These are phyloP conservation scores for Orbilia javanica DNA, from an alignment of 2,329 filamentous ascomycete species.

Conservation along the genomic window DNA sequence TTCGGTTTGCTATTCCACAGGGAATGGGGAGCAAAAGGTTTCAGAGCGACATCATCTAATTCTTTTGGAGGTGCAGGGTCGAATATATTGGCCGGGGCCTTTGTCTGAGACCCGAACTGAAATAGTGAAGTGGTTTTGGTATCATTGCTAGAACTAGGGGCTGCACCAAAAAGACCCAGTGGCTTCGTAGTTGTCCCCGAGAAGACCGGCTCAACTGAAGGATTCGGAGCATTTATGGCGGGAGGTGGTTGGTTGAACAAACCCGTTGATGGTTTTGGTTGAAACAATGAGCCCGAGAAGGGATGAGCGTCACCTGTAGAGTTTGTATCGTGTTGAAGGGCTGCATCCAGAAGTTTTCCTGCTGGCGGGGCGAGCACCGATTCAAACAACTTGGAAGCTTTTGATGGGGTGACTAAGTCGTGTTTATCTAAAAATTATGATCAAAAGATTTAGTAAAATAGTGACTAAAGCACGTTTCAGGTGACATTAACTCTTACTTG, in stretches of 20 bases:
- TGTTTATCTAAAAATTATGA: background rate
- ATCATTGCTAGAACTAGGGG: slow-evolving; percentile 1
- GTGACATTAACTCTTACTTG: slow-evolving; percentile 26
- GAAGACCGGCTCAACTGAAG: slow-evolving; percentile 11
- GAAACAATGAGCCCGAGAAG: slow-evolving; percentile 21
- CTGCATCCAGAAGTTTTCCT: background rate
- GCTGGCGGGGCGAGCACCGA: slow-evolving; percentile 16
- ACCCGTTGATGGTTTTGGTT: slow-evolving; percentile 28
- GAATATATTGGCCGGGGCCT: slow-evolving; percentile 27
- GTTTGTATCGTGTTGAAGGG: background rate
- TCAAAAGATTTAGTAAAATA: slow-evolving; percentile 5
- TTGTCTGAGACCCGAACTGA: slow-evolving; percentile 30
- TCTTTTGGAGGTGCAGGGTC: slow-evolving; percentile 28
- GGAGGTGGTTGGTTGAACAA: slow-evolving; percentile 15
- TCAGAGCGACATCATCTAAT: slow-evolving; percentile 6
- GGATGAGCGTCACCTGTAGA: background rate
- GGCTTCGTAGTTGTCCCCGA: slow-evolving; percentile 27
- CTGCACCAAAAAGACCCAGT: slow-evolving; percentile 30
- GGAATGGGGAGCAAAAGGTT: slow-evolving; percentile 16
- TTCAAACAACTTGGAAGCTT: slow-evolving; percentile 50
- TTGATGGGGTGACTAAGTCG: slow-evolving; percentile 23
- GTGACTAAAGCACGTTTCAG: background rate
- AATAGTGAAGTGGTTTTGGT: slow-evolving; percentile 16
- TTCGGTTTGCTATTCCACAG: slow-evolving; percentile 53
- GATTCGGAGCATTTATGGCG: background rate